phyloP scores from a whole-genome alignment of 2,329 filamentous ascomycete genomes.

The Didymella exigua region DNA sequence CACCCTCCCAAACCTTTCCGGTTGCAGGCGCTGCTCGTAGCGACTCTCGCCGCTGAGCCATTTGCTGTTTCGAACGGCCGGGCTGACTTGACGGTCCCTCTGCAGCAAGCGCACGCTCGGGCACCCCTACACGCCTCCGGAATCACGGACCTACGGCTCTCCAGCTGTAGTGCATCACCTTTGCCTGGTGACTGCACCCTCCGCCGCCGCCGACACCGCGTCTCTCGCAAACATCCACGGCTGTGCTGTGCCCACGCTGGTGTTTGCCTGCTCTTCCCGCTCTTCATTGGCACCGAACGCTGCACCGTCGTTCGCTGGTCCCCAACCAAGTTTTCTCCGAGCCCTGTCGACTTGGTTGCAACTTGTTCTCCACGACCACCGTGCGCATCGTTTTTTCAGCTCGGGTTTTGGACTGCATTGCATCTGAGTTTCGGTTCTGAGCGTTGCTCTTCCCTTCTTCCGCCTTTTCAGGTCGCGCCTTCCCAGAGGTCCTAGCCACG shows the following conservation, averaged over 20 bases:
- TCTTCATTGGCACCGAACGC: slow-evolving; percentile 2
- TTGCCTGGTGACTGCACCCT: slow-evolving; percentile 6
- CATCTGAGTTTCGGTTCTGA: slow-evolving; percentile 22
- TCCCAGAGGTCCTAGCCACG: slow-evolving; percentile 14
- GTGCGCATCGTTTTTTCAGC: slow-evolving; percentile 12
- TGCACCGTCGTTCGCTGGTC: slow-evolving; percentile 13
- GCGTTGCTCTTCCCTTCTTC: slow-evolving; percentile 23
- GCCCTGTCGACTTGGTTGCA: slow-evolving; percentile 7
- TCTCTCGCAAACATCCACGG: slow-evolving; percentile 7
- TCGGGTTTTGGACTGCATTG: slow-evolving; percentile 16
- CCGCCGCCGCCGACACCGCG: slow-evolving; percentile 6
- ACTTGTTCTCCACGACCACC: slow-evolving; percentile 10
- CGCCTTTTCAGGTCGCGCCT: slow-evolving; percentile 12
- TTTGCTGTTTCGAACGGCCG: slow-evolving; percentile 27
- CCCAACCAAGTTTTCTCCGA: neutral
- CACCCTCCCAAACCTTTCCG: slow-evolving; percentile 14
- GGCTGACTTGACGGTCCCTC: slow-evolving; percentile 19
- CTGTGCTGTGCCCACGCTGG: slow-evolving; percentile 20
- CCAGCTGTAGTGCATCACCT: slow-evolving; percentile 18
- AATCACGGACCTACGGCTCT: slow-evolving; percentile 15
- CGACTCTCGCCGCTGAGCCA: slow-evolving; percentile 27
- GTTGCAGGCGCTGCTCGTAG: slow-evolving; percentile 29
- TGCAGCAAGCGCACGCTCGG: slow-evolving; percentile 23
- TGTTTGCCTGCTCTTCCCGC: slow-evolving; percentile 1
- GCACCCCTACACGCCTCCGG: slow-evolving; percentile 22